These are phyloP conservation scores for Malus hybrid DNA, from an alignment of 331 rosid species.

Conservation along the genomic window DNA sequence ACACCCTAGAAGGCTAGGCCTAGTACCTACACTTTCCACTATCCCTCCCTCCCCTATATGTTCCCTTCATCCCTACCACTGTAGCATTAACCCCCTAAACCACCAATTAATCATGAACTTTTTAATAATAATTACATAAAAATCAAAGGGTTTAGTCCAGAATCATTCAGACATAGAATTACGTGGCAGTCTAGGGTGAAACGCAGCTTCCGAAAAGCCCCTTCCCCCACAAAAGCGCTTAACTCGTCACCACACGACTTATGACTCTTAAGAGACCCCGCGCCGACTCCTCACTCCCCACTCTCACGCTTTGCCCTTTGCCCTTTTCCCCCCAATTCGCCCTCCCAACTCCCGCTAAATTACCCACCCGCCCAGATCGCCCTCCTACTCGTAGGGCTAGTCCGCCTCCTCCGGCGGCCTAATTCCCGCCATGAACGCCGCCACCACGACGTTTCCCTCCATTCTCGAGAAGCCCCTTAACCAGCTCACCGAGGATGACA, in stretches of 20 bases:
- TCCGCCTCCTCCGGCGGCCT: neutral
- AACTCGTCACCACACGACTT: neutral
- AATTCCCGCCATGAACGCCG: conserved; percentile 54
- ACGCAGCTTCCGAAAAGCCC: conserved; percentile 44
- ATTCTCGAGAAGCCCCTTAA: conserved; percentile 89
- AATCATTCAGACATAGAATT: conserved; percentile 12
- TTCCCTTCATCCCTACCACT: neutral
- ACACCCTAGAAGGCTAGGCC: no score
- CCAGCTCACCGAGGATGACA: conserved; percentile 96
- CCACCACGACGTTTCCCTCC: conserved; percentile 54
- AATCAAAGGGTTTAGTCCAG: neutral
- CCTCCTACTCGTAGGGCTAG: neutral
- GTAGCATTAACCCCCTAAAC: neutral
- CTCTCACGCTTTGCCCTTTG: neutral
- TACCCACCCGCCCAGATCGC: conserved; percentile 24
- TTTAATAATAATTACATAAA: neutral
- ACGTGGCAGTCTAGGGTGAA: conserved; percentile 99
- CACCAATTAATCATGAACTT: neutral
- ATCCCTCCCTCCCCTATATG: neutral
- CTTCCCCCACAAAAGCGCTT: conserved; percentile 5
- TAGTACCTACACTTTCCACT: neutral
- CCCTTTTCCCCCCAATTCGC: conserved; percentile 4
- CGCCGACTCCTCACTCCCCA: neutral
- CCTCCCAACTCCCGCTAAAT: neutral
- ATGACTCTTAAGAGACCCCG: conserved; percentile 11